These are phyloP conservation scores for Euphorbia peplus DNA, from an alignment of 345 rosid genomes.

Conservation along the genomic window DNA sequence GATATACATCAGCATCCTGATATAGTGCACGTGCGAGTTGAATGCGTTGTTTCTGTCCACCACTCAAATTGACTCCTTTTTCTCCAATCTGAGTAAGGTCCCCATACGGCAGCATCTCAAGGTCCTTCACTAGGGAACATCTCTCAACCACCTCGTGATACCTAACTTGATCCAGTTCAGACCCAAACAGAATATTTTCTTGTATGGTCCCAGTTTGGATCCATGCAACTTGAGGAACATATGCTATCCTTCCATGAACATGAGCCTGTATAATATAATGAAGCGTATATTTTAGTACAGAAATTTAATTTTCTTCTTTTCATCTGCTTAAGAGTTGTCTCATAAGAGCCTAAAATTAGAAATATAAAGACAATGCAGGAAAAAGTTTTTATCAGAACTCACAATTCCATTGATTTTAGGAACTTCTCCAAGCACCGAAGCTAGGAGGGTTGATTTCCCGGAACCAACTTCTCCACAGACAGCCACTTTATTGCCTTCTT, in stretches of 20 bases:
- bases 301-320: background rate
- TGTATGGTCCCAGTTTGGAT: constrained; percentile 48
- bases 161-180: constrained; percentile 33
- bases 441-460: background rate
- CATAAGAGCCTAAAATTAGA: no score
- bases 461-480: background rate
- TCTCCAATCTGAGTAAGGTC: constrained; percentile 59
- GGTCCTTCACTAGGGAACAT: constrained; percentile 46
- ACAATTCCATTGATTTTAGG: constrained; percentile 42
- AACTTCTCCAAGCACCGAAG: constrained; percentile 42
- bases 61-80: constrained; percentile 55
- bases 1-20: constrained; percentile 54
- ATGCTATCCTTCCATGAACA: constrained; percentile 42
- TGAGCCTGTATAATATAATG: constrained; percentile 28
- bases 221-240: constrained; percentile 63
- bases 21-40: constrained; percentile 60
- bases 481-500: background rate
- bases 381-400: constrained; percentile 13
- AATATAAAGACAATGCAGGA: background rate
- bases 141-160: constrained; percentile 37
- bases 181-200: constrained; percentile 57
- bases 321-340: background rate
- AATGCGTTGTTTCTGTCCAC: constrained; percentile 58
- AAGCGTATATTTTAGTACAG: background rate
- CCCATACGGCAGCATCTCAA: constrained; percentile 45